These are phyloP conservation scores for Sistotremastrum niveocremeum DNA, from an alignment of 768 basidiomycete genomes.

Conservation along the genomic window DNA sequence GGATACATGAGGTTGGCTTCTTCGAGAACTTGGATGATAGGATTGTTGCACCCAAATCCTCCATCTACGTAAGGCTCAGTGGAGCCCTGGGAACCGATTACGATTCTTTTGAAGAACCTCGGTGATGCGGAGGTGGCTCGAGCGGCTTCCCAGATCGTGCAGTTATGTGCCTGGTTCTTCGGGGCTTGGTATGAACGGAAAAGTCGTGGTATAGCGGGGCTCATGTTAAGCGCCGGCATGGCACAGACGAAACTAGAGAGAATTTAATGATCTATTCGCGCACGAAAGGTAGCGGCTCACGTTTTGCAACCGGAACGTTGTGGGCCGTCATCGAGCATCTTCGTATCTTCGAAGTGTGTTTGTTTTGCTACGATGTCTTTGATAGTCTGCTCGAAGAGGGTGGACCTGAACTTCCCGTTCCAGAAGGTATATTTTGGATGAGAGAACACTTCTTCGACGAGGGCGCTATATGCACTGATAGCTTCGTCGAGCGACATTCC, in stretches of 20 bases:
- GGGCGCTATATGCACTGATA: constrained; percentile 2
- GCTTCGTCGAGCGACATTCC: constrained; percentile 8
- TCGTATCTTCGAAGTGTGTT: neutral
- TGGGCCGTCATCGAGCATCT: constrained; percentile 1
- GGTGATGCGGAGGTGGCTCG: constrained; percentile 10
- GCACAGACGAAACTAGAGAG: constrained; percentile 7
- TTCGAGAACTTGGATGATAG: neutral
- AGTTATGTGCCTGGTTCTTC: constrained; percentile 1
- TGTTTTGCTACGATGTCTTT: constrained; percentile 1
- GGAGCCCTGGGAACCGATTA: neutral
- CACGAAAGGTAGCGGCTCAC: neutral
- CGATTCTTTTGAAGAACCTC: constrained; percentile 6
- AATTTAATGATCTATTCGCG: constrained; percentile 1
- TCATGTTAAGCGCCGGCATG: constrained; percentile 1
- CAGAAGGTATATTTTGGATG: neutral
- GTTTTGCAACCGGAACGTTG: neutral
- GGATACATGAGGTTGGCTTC: neutral
- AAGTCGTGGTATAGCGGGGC: constrained; percentile 1
- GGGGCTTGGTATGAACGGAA: constrained; percentile 8
- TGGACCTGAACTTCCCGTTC: constrained; percentile 2
- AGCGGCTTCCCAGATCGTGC: constrained; percentile 11
- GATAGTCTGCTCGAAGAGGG: constrained; percentile 4
- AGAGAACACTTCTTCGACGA: constrained; percentile 4
- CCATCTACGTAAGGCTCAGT: constrained; percentile 5
- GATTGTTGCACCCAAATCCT: constrained; percentile 8